These are phyloP conservation scores for Fusarium sp. DNA, from an alignment of 2,329 filamentous ascomycete genomes.

Conservation along the genomic window DNA sequence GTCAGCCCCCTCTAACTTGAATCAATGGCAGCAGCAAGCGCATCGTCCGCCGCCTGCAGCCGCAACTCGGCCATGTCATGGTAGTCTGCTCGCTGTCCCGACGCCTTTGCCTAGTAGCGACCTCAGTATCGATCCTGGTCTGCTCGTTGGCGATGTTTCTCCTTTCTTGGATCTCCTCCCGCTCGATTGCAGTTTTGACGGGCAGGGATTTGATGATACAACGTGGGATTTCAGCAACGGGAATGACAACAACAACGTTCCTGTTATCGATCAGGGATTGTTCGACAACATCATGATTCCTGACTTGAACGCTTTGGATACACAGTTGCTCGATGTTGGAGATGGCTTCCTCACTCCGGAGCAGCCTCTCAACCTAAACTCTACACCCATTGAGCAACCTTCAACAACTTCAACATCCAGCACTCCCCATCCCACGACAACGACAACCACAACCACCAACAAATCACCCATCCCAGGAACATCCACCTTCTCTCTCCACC, in stretches of 20 bases:
- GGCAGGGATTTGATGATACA: slow-evolving; percentile 19
- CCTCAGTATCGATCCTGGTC: slow-evolving; percentile 23
- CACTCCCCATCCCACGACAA: slow-evolving; percentile 11
- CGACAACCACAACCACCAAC: slow-evolving; percentile 6
- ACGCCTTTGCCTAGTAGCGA: slow-evolving; percentile 8
- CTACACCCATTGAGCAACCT: slow-evolving; percentile 27
- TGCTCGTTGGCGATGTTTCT: slow-evolving; percentile 15
- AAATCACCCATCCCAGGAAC: slow-evolving; percentile 41
- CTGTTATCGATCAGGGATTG: slow-evolving; percentile 13
- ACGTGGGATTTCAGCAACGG: slow-evolving; percentile 24
- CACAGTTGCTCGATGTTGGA: slow-evolving; percentile 26
- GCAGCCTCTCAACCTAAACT: slow-evolving; percentile 23
- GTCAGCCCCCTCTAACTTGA: slow-evolving; percentile 43
- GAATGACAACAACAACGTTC: neutral
- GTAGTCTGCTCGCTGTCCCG: slow-evolving; percentile 35
- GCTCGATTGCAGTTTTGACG: slow-evolving; percentile 16
- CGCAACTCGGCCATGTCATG: slow-evolving; percentile 29
- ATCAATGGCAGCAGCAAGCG: slow-evolving; percentile 39
- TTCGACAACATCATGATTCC: slow-evolving; percentile 31
- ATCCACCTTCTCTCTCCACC: slow-evolving; percentile 40
- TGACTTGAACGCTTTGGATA: slow-evolving; percentile 10
- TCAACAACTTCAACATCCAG: slow-evolving; percentile 7
- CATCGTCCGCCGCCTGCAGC: slow-evolving; percentile 23
- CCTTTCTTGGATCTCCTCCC: slow-evolving; percentile 39
- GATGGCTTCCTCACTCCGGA: slow-evolving; percentile 35